phyloP scores from a whole-genome alignment of 768 basidiomycete genomes.

The Russula olivacea region DNA sequence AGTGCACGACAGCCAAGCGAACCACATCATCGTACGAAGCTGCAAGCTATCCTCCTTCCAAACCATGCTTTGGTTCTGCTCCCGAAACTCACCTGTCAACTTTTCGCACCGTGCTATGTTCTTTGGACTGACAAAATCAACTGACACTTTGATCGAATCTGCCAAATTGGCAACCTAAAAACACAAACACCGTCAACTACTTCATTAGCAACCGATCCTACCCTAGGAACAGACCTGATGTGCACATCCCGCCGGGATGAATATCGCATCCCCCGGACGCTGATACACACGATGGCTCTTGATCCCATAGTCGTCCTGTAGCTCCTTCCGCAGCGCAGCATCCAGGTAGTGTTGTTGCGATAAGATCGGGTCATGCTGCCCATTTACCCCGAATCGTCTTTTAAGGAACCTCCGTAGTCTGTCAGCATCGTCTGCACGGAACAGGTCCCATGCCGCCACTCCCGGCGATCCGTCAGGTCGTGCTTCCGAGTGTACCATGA shows the following conservation, averaged over 20 bases:
- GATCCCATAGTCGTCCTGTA: constrained; percentile 64
- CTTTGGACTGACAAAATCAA: constrained; percentile 93
- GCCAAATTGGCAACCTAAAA: constrained; percentile 80
- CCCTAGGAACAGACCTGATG: constrained; percentile 58
- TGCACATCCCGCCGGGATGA: constrained; percentile 91
- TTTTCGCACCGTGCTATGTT: constrained; percentile 82
- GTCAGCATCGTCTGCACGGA: constrained; percentile 73
- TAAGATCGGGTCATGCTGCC: constrained; percentile 81
- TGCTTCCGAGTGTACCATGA: constrained; percentile 69
- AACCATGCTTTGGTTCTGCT: constrained; percentile 77
- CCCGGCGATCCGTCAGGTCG: constrained; percentile 58
- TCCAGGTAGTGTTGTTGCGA: constrained; percentile 86
- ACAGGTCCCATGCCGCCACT: constrained; percentile 90
- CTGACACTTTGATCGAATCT: constrained; percentile 94
- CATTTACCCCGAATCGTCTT: constrained; percentile 51
- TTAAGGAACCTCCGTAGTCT: constrained; percentile 70
- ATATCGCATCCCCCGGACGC: constrained; percentile 85
- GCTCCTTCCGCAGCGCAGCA: constrained; percentile 52
- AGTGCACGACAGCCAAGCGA: constrained; percentile 74
- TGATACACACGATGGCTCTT: constrained; percentile 83
- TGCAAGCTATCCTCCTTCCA: constrained; percentile 97
- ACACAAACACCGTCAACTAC: background rate
- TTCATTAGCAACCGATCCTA: background rate
- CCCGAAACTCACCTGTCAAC: constrained; percentile 83
- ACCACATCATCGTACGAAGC: constrained; percentile 90